Evolutionary conservation across 2,329 filamentous ascomycete genomes (phyloP).

Genomic region (Zasmidium angulare): DNA sequence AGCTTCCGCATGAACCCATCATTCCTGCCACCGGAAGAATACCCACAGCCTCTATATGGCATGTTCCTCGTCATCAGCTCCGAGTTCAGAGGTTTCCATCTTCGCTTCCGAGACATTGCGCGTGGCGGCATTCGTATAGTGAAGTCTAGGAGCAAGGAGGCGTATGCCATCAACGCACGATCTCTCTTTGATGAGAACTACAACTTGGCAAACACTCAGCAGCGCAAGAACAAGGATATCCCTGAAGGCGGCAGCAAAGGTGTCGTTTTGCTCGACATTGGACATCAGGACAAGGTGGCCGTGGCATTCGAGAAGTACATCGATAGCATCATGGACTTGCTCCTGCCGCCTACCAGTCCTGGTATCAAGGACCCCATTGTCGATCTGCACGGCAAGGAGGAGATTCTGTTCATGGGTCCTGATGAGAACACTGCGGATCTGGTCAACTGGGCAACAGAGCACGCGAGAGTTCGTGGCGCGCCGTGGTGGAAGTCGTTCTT

Average conservation of each 20-base stretch:
- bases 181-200: constrained; percentile 99
- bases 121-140: constrained; percentile 97
- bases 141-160: constrained; percentile 94
- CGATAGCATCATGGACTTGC: constrained; percentile 93
- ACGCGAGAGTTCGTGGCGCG: constrained; percentile 81
- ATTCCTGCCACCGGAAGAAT: constrained; percentile 89
- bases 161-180: constrained; percentile 92
- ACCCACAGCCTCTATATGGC: constrained; percentile 88
- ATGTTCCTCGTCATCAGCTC: constrained; percentile 99
- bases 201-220: constrained; percentile 94
- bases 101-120: constrained; percentile 95
- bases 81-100: constrained; percentile 94
- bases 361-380: constrained; percentile 99
- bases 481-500: constrained; percentile 99
- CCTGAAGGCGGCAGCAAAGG: constrained; percentile 98
- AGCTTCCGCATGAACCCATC: constrained; percentile 89
- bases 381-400: constrained; percentile 88
- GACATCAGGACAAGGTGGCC: constrained; percentile 87
- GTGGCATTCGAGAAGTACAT: constrained; percentile 99
- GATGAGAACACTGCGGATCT: constrained; percentile 98
- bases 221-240: constrained; percentile 99
- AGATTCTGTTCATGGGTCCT: constrained; percentile 97
- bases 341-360: constrained; percentile 83
- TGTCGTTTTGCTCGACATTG: constrained; percentile 88
- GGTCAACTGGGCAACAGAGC: constrained; percentile 97